phyloP scores from a whole-genome alignment of 2,329 filamentous ascomycete genomes.

The Venturia effusa region DNA sequence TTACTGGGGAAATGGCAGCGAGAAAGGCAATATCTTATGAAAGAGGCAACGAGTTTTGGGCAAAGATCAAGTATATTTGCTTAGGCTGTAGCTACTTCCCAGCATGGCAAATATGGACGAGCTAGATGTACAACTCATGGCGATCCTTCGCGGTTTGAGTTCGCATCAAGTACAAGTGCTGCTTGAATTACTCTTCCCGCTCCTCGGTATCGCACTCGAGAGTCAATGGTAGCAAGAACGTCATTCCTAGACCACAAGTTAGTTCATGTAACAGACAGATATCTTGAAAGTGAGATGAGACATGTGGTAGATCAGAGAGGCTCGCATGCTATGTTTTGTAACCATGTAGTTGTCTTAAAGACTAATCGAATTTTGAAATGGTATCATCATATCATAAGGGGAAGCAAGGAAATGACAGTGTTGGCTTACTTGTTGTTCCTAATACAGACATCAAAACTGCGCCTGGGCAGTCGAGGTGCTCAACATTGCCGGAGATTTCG shows the following conservation, averaged over 20 bases:
- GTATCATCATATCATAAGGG: slow-evolving; percentile 53
- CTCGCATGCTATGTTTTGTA: slow-evolving; percentile 54
- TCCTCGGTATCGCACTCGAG: not conserved
- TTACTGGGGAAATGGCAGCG: no score
- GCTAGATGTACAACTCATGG: no score
- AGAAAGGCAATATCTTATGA: no score
- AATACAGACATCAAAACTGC: slow-evolving; percentile 21
- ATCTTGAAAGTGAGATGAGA: not conserved
- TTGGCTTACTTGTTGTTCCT: slow-evolving; percentile 60
- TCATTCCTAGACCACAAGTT: not conserved
- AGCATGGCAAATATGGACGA: no score
- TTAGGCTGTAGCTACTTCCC: no score
- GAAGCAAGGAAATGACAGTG: not conserved
- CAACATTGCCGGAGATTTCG: no score
- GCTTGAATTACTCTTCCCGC: not conserved
- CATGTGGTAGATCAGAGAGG: slow-evolving; percentile 51
- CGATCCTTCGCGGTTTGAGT: no score
- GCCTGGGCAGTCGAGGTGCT: not conserved
- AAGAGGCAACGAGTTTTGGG: no score
- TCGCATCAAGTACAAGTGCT: no score
- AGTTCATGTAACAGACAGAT: not conserved
- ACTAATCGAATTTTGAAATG: slow-evolving; percentile 90
- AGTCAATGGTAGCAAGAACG: not conserved
- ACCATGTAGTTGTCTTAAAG: slow-evolving; percentile 96
- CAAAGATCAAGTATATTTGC: no score